Base-by-base conservation (phyloP, 371 early-diverging fungal species). In the Rhizopus sp. region DNA sequence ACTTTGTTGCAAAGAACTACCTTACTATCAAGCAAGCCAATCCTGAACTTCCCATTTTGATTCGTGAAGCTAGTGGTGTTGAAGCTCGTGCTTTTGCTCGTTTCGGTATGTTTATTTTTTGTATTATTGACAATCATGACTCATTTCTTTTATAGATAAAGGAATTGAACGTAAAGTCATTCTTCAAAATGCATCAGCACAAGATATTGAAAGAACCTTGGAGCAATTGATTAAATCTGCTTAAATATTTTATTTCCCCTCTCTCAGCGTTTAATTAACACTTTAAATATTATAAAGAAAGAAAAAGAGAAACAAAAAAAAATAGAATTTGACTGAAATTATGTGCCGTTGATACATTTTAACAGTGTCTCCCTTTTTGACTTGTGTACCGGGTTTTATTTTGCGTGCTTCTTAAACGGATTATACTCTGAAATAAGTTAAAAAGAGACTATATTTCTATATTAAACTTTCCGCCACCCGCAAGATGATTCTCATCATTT, bases 31-130 rank as follows among this genome's bases (percentile, higher is more conserved):
- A 94, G 73, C 65, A 85, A 57, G 90, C 84, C 55, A 93, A 96
- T 80, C 97, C 97, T 32, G 74, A 82, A 31, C 81, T 96, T 39
- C 95, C 95, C 41, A 88, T 96, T 62, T 84, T 96, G 17, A 83
- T 96, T 50, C 90, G 97, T 64, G 97, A 96, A 73, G 94, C 93
- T 31, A 72, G 72, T 47, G 90, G 90, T 48, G 85, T 92, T 50
- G 90, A 95, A 72, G 91, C 95, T 16, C 82, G 93, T 60, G 85
- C 91, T 51, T 93, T 93, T 80, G 96, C 92, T 60, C 89, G 94
- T 55, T 96, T 92, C 68, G 92, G 95, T 95, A 53, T 16, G 33
- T 32, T 42, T 13, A 31, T 16, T 15, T 53, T 37, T 37, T 37
- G 34, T 35, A 5, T 2, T 17, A 37, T 9, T 50, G 8, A 17